These are phyloP conservation scores for Phylloporus arenicola DNA, from an alignment of 768 basidiomycete genomes.

Conservation along the genomic window DNA sequence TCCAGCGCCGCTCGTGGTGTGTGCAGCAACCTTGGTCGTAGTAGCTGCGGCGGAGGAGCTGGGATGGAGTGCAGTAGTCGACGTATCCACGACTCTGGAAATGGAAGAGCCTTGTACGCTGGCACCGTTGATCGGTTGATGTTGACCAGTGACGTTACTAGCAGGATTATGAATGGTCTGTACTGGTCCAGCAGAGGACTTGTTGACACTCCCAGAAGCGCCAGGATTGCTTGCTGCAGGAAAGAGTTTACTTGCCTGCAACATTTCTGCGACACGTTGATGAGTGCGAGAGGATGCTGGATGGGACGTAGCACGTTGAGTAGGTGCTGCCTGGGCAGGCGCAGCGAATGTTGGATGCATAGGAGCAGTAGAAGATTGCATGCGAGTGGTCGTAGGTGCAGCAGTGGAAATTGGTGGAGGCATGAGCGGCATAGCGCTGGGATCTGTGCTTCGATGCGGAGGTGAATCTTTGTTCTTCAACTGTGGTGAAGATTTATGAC, in stretches of 20 bases:
- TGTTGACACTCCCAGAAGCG: slow-evolving; percentile 4
- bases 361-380: slow-evolving; percentile 21
- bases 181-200: slow-evolving; percentile 1
- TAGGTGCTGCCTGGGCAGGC: slow-evolving; percentile 4
- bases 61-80: slow-evolving; percentile 2
- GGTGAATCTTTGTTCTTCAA: slow-evolving; percentile 17
- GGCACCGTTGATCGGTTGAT: slow-evolving; percentile 7
- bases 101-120: slow-evolving; percentile 5
- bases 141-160: slow-evolving; percentile 1
- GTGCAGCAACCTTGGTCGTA: slow-evolving; percentile 6
- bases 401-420: slow-evolving; percentile 14
- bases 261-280: slow-evolving; percentile 22
- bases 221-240: slow-evolving; percentile 1
- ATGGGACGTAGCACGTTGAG: slow-evolving; percentile 19
- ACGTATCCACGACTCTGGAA: slow-evolving; percentile 8
- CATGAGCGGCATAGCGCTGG: slow-evolving; percentile 8
- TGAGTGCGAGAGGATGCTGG: slow-evolving; percentile 17
- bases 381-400: slow-evolving; percentile 10
- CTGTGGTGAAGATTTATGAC: slow-evolving; percentile 18
- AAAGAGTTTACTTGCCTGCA: slow-evolving; percentile 18
- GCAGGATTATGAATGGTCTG: slow-evolving; percentile 6
- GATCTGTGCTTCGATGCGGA: slow-evolving; percentile 11
- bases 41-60: slow-evolving; percentile 1
- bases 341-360: slow-evolving; percentile 12
- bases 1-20: slow-evolving; percentile 4